Base-by-base conservation (phyloP, 129 eudicot species). In the Pulicaria dysenterica region DNA sequence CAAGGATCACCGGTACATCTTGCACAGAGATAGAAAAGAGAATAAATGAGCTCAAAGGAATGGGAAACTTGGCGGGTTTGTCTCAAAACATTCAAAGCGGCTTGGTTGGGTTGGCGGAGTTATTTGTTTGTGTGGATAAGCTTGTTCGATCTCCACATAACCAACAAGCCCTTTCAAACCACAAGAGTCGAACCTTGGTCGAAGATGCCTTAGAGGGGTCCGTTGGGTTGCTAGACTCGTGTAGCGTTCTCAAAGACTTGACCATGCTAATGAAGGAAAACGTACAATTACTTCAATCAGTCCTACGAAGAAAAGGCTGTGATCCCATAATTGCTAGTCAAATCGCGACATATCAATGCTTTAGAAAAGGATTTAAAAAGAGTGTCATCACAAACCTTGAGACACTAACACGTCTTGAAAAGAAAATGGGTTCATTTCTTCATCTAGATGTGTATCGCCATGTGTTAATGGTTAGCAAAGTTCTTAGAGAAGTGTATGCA, bases 261-360 rank as follows among this genome's bases (percentile, higher is more conserved):
- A 34, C 82, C 48, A 7, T n/a, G 40, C 7, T n/a, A 46, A 76
- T 77, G 66, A 84, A 64, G 70, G 84, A 81, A 81, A 75, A 74
- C 11, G 85, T 75, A 3, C 84, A 70, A 56, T 58, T 69, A 31
- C 83, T 88, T 59, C 91, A 80, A 57, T 88, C 85, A 5, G 83
- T 82, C 0, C 37, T 88, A n/a, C 76, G 88, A 39, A 63, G 88
- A 14, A 88, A 78, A 72, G 83, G 81, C 37, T 56, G 73, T 3
- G 58, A 60, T 71, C 51, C 59, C n/a, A 68, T 47, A 19, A 51
- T 71, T 61, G 74, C 69, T 46, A 50, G 16, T 8, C 73, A 73
- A 5, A 64, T 85, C 2, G 39, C 38, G 2, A 10, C 74, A 0
- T 88, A 83, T 51, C n/a, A 69, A n/a, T 40, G 60, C 64, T 72